Evolutionary conservation across 768 basidiomycete species (phyloP).

Genomic region (Panaeolus papilionaceus): DNA sequence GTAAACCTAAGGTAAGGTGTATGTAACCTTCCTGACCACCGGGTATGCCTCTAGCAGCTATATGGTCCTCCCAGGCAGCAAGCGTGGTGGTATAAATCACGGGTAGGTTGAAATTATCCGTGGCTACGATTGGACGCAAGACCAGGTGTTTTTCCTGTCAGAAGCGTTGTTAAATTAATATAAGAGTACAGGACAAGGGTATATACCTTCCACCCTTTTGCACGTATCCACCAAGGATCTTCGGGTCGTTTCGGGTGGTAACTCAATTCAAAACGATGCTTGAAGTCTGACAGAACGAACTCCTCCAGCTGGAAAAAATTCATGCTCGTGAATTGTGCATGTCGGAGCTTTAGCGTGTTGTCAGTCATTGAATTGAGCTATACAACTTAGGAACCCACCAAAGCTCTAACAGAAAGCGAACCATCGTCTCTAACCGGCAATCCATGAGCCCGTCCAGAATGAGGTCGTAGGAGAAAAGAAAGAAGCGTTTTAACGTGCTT

Average conservation of each 20-base stretch:
- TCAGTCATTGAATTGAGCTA: not conserved
- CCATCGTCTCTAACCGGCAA: constrained; percentile 2
- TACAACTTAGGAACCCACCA: not conserved
- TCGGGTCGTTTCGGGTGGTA: constrained; percentile 11
- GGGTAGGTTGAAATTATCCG: constrained; percentile 1
- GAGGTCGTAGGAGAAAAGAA: not conserved
- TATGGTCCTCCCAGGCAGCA: constrained; percentile 4
- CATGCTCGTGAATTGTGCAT: constrained; percentile 7
- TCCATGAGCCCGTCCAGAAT: constrained; percentile 2
- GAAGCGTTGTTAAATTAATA: not conserved
- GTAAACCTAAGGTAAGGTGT: constrained; percentile 3
- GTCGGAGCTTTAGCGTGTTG: not conserved
- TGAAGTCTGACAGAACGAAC: not conserved
- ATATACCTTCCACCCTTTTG: not conserved
- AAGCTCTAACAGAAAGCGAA: not conserved
- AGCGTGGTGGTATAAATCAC: not conserved
- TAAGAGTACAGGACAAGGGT: not conserved
- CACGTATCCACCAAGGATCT: constrained; percentile 11
- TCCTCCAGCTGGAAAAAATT: constrained; percentile 5
- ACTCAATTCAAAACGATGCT: constrained; percentile 2
- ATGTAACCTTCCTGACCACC: not conserved
- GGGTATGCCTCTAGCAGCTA: not conserved
- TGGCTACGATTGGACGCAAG: not conserved
- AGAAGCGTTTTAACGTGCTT: not conserved
- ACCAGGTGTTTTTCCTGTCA: constrained; percentile 3